Base-by-base conservation (phyloP, 495 filamentous ascomycete genomes). In the Aspergillus ellipticus region DNA sequence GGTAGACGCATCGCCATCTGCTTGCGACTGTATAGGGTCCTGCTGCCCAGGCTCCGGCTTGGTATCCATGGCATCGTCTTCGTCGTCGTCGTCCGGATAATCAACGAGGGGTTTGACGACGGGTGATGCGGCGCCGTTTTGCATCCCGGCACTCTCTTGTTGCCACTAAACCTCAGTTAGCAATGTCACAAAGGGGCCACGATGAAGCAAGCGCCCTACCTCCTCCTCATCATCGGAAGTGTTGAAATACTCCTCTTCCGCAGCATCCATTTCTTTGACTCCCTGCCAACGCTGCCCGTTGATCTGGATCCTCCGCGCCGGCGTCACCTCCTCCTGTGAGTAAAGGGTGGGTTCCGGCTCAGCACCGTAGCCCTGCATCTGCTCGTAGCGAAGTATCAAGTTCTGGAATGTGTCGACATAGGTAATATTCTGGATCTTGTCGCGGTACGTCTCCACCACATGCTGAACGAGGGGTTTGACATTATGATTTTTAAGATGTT, bases 211-310 rank as follows among this genome's bases (percentile, higher is more conserved):
- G 10, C 24, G 9, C 31, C 68, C 65, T 57, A 89, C 87, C 16
- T 95, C 89, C 22, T 92, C 90, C 49, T 95, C 92, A 56, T 96
- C 89, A 53, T 96, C 91, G 3, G 86, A 88, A 9, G 84, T 86
- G 67, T 95, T 93, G 79, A 96, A 97, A 69, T 98, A 98, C 28
- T 90, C 90, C 61, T 97, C 93, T 69, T 97, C 89, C 2, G 84
- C 84, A 19, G 86, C 79, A 66, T 97, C 95, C 75, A 92, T 81
- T 58, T 96, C 94, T 70, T 84, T 87, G 47, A 90, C 79, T 8
- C 85, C 89, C 59, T 84, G 84, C 80, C 89, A 92, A 55, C 86
- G 77, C 28, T 83, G 82, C 21, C 87, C 87, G 53, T 86, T 89
- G 41, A 83, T 64, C 20, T 78, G 81, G 24, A 78, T 79, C 63